Evolutionary conservation across 176 grass and related monocot genomes (phyloP).

Genomic region (Avena atlantica): DNA sequence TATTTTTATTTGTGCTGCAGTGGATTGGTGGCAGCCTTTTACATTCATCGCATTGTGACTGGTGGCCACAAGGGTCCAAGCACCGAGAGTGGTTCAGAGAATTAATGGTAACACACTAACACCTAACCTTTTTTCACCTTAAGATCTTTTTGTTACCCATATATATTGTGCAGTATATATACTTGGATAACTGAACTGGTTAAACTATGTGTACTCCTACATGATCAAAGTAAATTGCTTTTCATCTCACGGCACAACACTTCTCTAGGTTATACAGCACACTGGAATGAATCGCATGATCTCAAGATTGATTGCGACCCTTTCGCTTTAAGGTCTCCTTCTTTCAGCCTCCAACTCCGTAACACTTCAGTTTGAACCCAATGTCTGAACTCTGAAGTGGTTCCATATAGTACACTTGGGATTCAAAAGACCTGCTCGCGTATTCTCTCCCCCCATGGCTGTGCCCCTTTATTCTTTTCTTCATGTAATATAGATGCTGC

Average conservation of each 20-base stretch:
- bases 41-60: conserved; percentile 49
- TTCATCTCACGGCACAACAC: conserved; percentile 17
- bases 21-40: conserved; percentile 59
- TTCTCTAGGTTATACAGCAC: conserved; percentile 37
- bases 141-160: background rate
- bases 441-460: background rate
- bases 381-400: conserved; percentile 1
- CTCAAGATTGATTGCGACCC: conserved; percentile 13
- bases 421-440: conserved; percentile 17
- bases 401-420: background rate
- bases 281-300: conserved; percentile 23
- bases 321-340: conserved; percentile 5
- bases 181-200: conserved; percentile 10
- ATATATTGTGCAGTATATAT: background rate
- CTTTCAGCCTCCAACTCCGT: conserved; percentile 12
- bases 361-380: background rate
- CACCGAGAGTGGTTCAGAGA: conserved; percentile 38
- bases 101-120: conserved; percentile 47
- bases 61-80: conserved; percentile 34
- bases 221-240: conserved; percentile 3
- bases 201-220: conserved; percentile 2
- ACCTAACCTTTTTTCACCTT: background rate
- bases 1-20: conserved; percentile 53
- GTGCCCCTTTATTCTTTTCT: conserved; percentile 22
- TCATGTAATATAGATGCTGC: conserved; percentile 54